These are phyloP conservation scores for Sclerospora graminicola DNA, from an alignment of 352 stramenopile species.

Conservation along the genomic window DNA sequence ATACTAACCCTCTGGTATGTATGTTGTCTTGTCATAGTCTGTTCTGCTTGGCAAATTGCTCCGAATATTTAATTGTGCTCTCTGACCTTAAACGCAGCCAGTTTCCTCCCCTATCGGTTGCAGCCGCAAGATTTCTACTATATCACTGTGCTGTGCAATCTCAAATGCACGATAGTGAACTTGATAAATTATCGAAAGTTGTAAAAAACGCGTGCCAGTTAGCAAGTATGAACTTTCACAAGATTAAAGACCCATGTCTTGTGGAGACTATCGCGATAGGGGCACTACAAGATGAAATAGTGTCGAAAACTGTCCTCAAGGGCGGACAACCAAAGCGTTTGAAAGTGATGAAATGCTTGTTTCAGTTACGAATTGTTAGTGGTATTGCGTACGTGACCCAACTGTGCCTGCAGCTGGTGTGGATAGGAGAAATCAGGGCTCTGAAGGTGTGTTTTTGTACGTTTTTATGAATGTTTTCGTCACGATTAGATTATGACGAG, in stretches of 20 bases:
- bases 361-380: too few relatives aligned
- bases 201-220: slow-evolving; percentile 22
- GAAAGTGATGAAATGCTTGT: too few relatives aligned
- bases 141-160: slow-evolving; percentile 28
- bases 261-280: slow-evolving; percentile 2
- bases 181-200: slow-evolving; percentile 22
- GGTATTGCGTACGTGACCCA: too few relatives aligned
- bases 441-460: slow-evolving; percentile 27
- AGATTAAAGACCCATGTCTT: slow-evolving; percentile 1
- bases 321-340: too few relatives aligned
- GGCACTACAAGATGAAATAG: slow-evolving; percentile 16
- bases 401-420: too few relatives aligned
- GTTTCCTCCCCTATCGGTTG: slow-evolving; percentile 23
- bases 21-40: too few relatives aligned
- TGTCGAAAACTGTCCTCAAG: slow-evolving; percentile 11
- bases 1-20: too few relatives aligned
- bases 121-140: slow-evolving; percentile 27
- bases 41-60: slow-evolving; percentile 31
- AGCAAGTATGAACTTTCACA: slow-evolving; percentile 17
- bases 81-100: slow-evolving; percentile 11
- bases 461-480: neutral
- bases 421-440: slow-evolving; percentile 21
- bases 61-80: slow-evolving; percentile 28
- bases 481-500: neutral
- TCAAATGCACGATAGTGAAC: slow-evolving; percentile 17